These are phyloP conservation scores for Tolypocladium album DNA, from an alignment of 2,329 filamentous ascomycete species.

Conservation along the genomic window DNA sequence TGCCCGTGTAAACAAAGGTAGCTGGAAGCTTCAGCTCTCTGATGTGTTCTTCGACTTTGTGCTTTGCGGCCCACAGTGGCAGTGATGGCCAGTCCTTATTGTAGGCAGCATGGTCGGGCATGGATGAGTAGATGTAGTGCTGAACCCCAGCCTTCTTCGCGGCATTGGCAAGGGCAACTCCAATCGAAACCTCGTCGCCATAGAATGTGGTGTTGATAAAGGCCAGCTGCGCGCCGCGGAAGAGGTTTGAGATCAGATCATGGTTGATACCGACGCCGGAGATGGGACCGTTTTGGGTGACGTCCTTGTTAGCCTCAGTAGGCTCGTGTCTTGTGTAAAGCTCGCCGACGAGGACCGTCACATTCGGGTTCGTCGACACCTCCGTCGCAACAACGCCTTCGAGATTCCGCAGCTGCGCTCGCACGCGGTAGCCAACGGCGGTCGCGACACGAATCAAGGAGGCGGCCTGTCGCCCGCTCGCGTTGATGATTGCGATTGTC, in stretches of 20 bases:
- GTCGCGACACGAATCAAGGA: constrained; percentile 90
- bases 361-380: constrained; percentile 69
- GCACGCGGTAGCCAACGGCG: constrained; percentile 86
- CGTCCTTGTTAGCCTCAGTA: constrained; percentile 43
- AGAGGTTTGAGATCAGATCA: constrained; percentile 64
- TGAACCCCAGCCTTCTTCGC: constrained; percentile 75
- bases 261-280: constrained; percentile 59
- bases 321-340: constrained; percentile 46
- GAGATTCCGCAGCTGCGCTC: constrained; percentile 79
- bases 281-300: constrained; percentile 57
- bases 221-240: constrained; percentile 74
- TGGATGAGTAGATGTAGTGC: constrained; percentile 93
- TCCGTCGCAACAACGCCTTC: constrained; percentile 84
- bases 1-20: constrained; percentile 92
- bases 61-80: constrained; percentile 87
- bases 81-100: constrained; percentile 68
- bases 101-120: constrained; percentile 87
- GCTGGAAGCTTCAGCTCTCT: constrained; percentile 71
- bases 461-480: constrained; percentile 88
- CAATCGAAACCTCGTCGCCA: constrained; percentile 86
- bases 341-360: constrained; percentile 53
- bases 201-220: constrained; percentile 99
- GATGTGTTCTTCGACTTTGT: constrained; percentile 85
- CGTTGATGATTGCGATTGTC: constrained; percentile 91
- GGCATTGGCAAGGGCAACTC: constrained; percentile 77